Percentiles rank a stretch among this genome's conserved stretches.
phyloP scores from a whole-genome alignment of 306 rosid species.

The Carpinus fangiana region DNA sequence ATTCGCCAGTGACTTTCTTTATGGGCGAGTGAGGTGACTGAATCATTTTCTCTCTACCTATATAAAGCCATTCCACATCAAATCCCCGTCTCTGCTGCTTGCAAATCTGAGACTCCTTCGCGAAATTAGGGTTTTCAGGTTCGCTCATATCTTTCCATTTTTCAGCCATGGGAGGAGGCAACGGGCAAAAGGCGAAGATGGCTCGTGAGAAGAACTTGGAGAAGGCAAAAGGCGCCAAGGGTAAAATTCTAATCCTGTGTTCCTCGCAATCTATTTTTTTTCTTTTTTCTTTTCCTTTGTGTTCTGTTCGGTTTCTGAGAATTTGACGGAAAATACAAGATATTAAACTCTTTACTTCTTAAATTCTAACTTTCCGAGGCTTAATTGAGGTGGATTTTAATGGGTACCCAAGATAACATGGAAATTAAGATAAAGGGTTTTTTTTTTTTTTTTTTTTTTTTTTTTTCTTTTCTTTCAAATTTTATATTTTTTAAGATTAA shows the following conservation, averaged over 20 bases:
- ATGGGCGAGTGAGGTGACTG: background rate
- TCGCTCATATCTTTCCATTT: conserved; percentile 23
- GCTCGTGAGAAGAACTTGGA: conserved; percentile 87
- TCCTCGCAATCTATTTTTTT: background rate
- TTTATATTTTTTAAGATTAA: background rate
- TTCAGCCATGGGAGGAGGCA: conserved; percentile 85
- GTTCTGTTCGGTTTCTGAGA: background rate
- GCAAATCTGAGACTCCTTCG: background rate
- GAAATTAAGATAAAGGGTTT: background rate
- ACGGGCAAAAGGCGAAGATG: conserved; percentile 78
- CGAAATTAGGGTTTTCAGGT: conserved; percentile 57
- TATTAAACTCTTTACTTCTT: background rate
- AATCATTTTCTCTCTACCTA: background rate
- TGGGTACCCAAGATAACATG: background rate
- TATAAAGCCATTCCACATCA: background rate
- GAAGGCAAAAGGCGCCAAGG: conserved; percentile 62
- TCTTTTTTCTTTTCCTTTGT: background rate
- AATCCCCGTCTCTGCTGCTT: too few relatives aligned
- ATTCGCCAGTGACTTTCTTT: background rate
- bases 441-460: too few relatives aligned
- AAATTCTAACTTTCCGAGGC: background rate
- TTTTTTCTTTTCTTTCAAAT: background rate
- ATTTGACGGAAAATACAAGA: background rate
- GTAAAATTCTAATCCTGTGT: conserved; percentile 25
- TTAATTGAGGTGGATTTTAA: background rate